Percentiles rank a stretch among this genome's conserved stretches.
These are phyloP conservation scores for Sporisorium iseilematis-ciliati DNA, from an alignment of 1,284 basidiomycete genomes.

Conservation along the genomic window DNA sequence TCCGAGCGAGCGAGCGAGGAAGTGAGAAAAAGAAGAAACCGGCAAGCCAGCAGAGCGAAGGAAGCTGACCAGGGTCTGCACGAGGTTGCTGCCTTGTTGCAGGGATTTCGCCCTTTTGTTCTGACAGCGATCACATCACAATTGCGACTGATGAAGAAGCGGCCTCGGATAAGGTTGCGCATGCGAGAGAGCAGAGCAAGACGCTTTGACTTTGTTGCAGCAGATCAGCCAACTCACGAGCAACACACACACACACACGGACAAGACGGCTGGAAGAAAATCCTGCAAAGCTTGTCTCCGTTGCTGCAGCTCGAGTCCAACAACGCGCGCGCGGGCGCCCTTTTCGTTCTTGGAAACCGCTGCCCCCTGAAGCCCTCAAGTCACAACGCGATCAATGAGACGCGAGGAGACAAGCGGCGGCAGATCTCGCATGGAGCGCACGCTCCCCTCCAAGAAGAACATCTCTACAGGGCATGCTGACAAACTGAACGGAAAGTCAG, in stretches of 20 bases:
- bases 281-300: background rate
- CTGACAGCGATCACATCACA: conserved; percentile 8
- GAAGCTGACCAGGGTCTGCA: background rate
- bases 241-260: background rate
- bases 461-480: too few relatives aligned
- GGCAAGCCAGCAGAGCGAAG: background rate
- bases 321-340: background rate
- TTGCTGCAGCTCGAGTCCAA: conserved; percentile 12
- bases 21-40: background rate
- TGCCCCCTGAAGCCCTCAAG: too few relatives aligned
- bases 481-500: too few relatives aligned
- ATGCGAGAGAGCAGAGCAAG: background rate
- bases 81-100: too few relatives aligned
- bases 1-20: background rate
- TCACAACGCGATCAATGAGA: background rate
- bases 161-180: background rate
- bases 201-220: background rate
- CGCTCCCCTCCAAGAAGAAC: too few relatives aligned
- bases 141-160: background rate
- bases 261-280: background rate
- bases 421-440: too few relatives aligned
- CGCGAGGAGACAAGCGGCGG: background rate
- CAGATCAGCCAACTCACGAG: background rate
- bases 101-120: background rate
- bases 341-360: background rate